Evolutionary conservation across 306 rosid species (phyloP).

Genomic region (Gastrolobium bilobum): DNA sequence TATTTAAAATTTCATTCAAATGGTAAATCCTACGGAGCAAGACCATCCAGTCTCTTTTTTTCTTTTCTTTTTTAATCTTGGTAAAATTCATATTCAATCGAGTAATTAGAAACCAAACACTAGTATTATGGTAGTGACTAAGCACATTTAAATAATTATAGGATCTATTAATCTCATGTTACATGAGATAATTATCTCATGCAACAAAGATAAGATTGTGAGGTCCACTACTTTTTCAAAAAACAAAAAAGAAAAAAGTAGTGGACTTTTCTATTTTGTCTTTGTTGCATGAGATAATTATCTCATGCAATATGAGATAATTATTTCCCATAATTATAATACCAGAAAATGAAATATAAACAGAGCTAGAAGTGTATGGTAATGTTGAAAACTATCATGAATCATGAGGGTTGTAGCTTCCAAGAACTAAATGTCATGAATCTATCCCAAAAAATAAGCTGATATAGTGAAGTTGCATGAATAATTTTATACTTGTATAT

Average conservation of each 20-base stretch:
- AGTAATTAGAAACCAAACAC: background rate
- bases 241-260: no score
- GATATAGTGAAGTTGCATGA: background rate
- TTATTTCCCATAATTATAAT: background rate
- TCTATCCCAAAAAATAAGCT: background rate
- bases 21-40: background rate
- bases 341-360: background rate
- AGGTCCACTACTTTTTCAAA: no score
- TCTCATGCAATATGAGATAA: no score
- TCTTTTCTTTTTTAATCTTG: background rate
- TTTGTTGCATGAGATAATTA: no score
- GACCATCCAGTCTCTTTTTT: background rate
- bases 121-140: background rate
- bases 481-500: background rate
- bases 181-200: no score
- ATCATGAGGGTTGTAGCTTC: constrained; percentile 11
- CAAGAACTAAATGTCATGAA: background rate
- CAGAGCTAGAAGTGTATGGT: background rate
- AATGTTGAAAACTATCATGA: background rate
- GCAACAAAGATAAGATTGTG: no score
- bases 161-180: no score
- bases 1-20: background rate
- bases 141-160: constrained; percentile 9
- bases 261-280: no score
- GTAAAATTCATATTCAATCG: background rate